Percentiles rank a stretch among this genome's conserved stretches.
Conservation (phyloP, 2,329 filamentous ascomycete genomes). For the Pseudofabraea citricarpa region DNA sequence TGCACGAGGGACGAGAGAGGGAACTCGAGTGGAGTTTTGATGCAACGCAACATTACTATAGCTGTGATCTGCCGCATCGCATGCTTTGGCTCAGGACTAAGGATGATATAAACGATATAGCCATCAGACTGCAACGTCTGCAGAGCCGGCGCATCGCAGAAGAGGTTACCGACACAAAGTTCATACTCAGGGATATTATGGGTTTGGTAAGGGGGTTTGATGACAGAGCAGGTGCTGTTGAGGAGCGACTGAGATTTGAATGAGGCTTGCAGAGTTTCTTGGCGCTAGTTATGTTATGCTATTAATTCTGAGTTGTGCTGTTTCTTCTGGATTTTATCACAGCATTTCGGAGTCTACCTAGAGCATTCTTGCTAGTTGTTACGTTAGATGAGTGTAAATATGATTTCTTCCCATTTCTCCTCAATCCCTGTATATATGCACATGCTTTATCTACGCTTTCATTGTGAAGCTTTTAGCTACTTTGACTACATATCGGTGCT, state of each 20-base stretch:
- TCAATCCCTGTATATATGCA: too few relatives aligned
- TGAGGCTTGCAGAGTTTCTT: too few relatives aligned
- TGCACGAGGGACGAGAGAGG: conserved; percentile 16
- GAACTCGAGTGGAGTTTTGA: conserved; percentile 22
- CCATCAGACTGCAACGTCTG: conserved; percentile 11
- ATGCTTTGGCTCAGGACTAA: conserved; percentile 16
- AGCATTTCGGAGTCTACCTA: too few relatives aligned
- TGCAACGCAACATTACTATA: conserved; percentile 18
- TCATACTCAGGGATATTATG: conserved; percentile 17
- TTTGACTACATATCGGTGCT: too few relatives aligned
- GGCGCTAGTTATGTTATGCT: too few relatives aligned
- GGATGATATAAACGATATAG: conserved; percentile 12
- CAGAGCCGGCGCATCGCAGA: conserved; percentile 18
- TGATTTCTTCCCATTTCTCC: too few relatives aligned
- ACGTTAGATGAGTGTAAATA: too few relatives aligned
- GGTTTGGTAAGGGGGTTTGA: conserved; percentile 15
- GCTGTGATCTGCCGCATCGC: conserved; percentile 13
- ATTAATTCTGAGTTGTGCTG: too few relatives aligned
- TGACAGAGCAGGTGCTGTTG: conserved; percentile 11
- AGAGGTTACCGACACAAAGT: conserved; percentile 14
- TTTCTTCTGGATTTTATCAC: too few relatives aligned
- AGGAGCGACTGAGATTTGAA: conserved; percentile 16
- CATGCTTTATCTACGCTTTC: too few relatives aligned
- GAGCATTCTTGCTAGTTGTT: too few relatives aligned
- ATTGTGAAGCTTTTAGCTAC: too few relatives aligned